Evolutionary conservation across 371 early-diverging fungal species (phyloP).

Genomic region (Phascolomyces articulosus): DNA sequence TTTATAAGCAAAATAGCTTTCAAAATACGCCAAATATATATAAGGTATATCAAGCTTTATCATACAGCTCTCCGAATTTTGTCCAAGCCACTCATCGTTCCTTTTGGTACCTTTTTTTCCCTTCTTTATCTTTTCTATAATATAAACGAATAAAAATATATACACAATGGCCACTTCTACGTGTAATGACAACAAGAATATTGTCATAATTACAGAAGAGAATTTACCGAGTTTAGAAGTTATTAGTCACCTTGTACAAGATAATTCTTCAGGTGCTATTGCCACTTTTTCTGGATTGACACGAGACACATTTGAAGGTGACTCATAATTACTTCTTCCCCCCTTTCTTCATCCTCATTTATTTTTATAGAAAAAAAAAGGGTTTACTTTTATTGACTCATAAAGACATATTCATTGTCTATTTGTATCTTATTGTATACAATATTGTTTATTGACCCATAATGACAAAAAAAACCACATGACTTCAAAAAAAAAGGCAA

Average conservation of each 20-base stretch:
- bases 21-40: too few species aligned
- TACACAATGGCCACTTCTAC: background rate
- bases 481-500: constrained; percentile 61
- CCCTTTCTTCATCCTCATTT: background rate
- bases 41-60: too few species aligned
- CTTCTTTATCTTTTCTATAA: background rate
- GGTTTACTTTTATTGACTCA: background rate
- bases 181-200: background rate
- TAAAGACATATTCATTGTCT: constrained; percentile 47
- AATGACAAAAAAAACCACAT: too few species aligned
- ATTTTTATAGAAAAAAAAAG: background rate
- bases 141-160: background rate
- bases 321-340: background rate
- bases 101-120: background rate
- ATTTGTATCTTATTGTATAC: constrained; percentile 63
- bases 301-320: constrained; percentile 80
- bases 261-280: constrained; percentile 80
- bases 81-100: background rate
- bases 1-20: too few species aligned
- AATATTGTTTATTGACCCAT: background rate
- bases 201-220: constrained; percentile 51
- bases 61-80: too few species aligned
- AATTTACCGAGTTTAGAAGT: constrained; percentile 49
- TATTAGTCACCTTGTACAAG: constrained; percentile 57
- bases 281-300: constrained; percentile 87